Conservation (phyloP, 140 eudicot species). For the Stevia rebaudiana region DNA sequence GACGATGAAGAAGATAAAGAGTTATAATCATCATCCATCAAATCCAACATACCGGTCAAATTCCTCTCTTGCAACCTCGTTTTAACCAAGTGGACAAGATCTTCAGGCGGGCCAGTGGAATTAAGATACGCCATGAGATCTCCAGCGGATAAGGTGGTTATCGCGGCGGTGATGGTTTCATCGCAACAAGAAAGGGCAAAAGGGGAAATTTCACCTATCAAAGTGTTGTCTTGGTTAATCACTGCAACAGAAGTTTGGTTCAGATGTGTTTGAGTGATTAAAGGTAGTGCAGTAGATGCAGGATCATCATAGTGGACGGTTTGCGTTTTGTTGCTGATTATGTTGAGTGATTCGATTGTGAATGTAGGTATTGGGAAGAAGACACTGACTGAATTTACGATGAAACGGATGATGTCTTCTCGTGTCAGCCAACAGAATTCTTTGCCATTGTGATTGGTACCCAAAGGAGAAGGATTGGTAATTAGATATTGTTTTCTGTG, state of each 20-base stretch:
- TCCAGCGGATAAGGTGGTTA: constrained; percentile 68
- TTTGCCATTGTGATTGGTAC: not conserved
- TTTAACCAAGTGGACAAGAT: constrained; percentile 54
- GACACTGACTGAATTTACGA: constrained; percentile 64
- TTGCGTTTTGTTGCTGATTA: constrained; percentile 45
- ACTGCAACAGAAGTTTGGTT: constrained; percentile 70
- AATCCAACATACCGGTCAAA: constrained; percentile 49
- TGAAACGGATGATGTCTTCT: constrained; percentile 80
- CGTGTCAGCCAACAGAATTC: constrained; percentile 73
- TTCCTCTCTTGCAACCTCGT: constrained; percentile 46
- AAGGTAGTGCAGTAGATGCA: constrained; percentile 39
- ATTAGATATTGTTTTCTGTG: constrained; percentile 36
- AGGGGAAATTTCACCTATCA: constrained; percentile 84
- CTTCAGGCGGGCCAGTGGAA: constrained; percentile 62
- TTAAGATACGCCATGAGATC: constrained; percentile 80
- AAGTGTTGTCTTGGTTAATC: constrained; percentile 44
- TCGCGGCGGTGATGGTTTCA: constrained; percentile 67
- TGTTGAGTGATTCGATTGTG: constrained; percentile 53
- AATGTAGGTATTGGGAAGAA: constrained; percentile 65
- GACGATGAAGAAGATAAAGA: constrained; percentile 35
- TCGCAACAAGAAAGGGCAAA: constrained; percentile 60
- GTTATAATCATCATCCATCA: constrained; percentile 46
- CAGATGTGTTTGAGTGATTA: constrained; percentile 28
- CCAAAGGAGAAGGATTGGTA: constrained; percentile 24
- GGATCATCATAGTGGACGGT: constrained; percentile 52